Evolutionary conservation across 75 land plant genomes (phyloP).

Genomic region (Pinus albicaulis): DNA sequence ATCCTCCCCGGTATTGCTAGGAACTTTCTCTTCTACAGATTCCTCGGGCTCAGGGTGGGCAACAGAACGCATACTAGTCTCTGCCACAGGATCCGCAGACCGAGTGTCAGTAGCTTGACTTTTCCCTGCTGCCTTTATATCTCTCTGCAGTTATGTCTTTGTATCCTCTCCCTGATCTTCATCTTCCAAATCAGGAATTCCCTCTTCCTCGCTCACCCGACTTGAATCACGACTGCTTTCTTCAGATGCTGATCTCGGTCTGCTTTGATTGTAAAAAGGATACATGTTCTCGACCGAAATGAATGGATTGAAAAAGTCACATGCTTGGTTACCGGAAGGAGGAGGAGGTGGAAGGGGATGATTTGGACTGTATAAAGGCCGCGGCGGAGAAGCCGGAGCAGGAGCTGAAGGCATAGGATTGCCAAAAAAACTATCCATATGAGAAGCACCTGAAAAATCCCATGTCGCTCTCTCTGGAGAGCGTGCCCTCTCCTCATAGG

Average conservation of each 20-base stretch:
- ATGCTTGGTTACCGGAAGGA: constrained; percentile 46
- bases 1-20: neutral
- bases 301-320: constrained; percentile 70
- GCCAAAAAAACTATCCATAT: constrained; percentile 25
- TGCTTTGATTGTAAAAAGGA: constrained; percentile 22
- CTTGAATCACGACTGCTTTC: constrained; percentile 50
- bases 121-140: constrained; percentile 10
- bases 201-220: constrained; percentile 64
- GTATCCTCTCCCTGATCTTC: constrained; percentile 44
- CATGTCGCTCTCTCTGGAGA: constrained; percentile 19
- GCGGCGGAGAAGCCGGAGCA: constrained; percentile 15
- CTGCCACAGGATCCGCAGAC: neutral
- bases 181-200: constrained; percentile 75
- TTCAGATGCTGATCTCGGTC: constrained; percentile 15
- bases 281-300: constrained; percentile 28
- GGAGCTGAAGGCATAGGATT: constrained; percentile 17
- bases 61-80: constrained; percentile 1
- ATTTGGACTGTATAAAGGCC: constrained; percentile 9
- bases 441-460: constrained; percentile 5
- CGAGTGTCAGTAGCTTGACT: neutral
- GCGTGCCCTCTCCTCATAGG: constrained; percentile 37
- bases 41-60: neutral
- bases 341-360: constrained; percentile 60
- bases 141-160: constrained; percentile 14
- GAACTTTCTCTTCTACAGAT: neutral